A percentile compares a stretch with the other conserved stretches of the same genome.
These are phyloP conservation scores for Penicillium bialowiezense DNA, from an alignment of 495 filamentous ascomycete species.

Conservation along the genomic window DNA sequence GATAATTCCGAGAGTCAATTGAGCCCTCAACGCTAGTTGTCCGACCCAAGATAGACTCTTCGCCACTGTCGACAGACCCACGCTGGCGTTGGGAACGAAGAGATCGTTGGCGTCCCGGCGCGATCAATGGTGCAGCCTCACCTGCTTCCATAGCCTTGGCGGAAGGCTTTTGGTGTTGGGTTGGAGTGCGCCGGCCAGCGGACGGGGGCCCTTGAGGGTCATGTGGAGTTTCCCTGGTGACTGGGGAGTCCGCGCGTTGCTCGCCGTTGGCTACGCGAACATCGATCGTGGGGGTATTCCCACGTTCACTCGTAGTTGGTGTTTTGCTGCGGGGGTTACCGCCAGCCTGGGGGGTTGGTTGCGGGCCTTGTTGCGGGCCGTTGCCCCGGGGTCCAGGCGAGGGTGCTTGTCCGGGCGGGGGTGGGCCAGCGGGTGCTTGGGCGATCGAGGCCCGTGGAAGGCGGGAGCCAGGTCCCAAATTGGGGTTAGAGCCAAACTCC, in stretches of 20 bases:
- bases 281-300: slow-evolving; percentile 51
- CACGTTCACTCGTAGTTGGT: slow-evolving; percentile 52
- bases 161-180: slow-evolving; percentile 43
- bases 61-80: slow-evolving; percentile 43
- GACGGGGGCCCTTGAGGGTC: slow-evolving; percentile 42
- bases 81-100: slow-evolving; percentile 41
- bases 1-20: slow-evolving; percentile 36
- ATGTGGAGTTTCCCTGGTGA: slow-evolving; percentile 46
- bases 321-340: slow-evolving; percentile 56
- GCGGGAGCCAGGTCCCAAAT: slow-evolving; percentile 53
- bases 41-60: slow-evolving; percentile 44
- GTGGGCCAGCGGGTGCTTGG: slow-evolving; percentile 74
- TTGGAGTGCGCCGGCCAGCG: slow-evolving; percentile 64
- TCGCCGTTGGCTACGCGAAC: slow-evolving; percentile 42
- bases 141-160: slow-evolving; percentile 49
- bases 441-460: slow-evolving; percentile 68
- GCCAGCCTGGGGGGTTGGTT: slow-evolving; percentile 12
- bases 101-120: slow-evolving; percentile 43
- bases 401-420: slow-evolving; percentile 82
- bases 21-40: slow-evolving; percentile 45
- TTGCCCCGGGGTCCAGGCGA: slow-evolving; percentile 65
- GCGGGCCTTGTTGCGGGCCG: slow-evolving; percentile 15
- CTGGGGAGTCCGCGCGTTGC: slow-evolving; percentile 53
- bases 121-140: slow-evolving; percentile 45
- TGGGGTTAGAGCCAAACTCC: slow-evolving; percentile 30